phyloP scores from a whole-genome alignment of 305 asterid species.

The Solanum chacoense region DNA sequence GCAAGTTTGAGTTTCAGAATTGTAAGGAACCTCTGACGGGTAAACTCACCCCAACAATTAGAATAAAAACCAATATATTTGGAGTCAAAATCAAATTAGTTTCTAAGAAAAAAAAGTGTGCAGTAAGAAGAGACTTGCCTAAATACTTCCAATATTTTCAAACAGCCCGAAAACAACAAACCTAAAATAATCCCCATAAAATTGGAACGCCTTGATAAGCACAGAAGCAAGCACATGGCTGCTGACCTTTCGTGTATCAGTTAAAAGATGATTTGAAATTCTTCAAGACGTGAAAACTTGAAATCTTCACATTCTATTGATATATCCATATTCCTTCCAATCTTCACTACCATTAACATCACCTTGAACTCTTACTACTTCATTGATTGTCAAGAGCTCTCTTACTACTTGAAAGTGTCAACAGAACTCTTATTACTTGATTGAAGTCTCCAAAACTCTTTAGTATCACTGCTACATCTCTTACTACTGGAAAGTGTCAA shows the following conservation, averaged over 20 bases:
- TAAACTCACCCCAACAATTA: not conserved
- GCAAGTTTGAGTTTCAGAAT: not conserved
- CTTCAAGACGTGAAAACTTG: slow-evolving; percentile 92
- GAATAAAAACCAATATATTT: not conserved
- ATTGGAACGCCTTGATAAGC: slow-evolving; percentile 43
- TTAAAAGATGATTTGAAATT: slow-evolving; percentile 64
- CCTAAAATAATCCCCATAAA: not conserved
- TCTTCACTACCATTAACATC: slow-evolving; percentile 73
- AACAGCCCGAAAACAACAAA: not conserved
- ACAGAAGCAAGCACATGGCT: slow-evolving; percentile 73
- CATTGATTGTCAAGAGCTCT: slow-evolving; percentile 26
- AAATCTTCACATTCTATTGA: slow-evolving; percentile 71
- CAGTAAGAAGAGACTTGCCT: not conserved
- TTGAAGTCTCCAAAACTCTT: slow-evolving; percentile 39
- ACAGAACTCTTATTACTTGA: slow-evolving; percentile 47
- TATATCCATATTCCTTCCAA: slow-evolving; percentile 65
- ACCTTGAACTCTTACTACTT: slow-evolving; percentile 61
- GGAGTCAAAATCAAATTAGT: not conserved
- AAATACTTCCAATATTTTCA: not conserved
- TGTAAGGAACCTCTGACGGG: not conserved
- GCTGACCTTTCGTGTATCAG: slow-evolving; percentile 73
- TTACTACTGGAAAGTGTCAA: slow-evolving; percentile 15
- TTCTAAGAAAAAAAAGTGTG: not conserved
- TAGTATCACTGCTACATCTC: slow-evolving; percentile 58
- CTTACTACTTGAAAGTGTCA: slow-evolving; percentile 18